Conservation (phyloP, 2,329 filamentous ascomycete genomes). For the Dothideomycetes sp. region DNA sequence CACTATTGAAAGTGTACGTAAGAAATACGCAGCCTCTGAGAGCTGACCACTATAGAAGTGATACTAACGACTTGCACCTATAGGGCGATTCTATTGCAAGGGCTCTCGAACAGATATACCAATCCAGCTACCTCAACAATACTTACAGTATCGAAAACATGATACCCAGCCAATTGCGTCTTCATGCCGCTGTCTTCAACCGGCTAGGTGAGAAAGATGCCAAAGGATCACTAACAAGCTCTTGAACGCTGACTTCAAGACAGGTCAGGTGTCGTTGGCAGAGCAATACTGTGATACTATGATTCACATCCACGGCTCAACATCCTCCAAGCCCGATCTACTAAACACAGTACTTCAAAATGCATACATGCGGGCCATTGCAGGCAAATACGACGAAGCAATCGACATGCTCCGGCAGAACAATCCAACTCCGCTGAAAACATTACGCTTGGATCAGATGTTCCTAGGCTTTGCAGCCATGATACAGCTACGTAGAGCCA, state of each 20-base stretch:
- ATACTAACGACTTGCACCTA: constrained; percentile 10
- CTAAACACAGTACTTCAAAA: constrained; percentile 63
- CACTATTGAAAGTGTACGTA: constrained; percentile 58
- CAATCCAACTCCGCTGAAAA: constrained; percentile 51
- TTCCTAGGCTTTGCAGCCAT: constrained; percentile 57
- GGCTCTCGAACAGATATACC: constrained; percentile 68
- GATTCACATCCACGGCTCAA: constrained; percentile 57
- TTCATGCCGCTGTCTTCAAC: constrained; percentile 64
- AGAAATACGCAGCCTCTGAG: constrained; percentile 17
- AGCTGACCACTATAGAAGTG: not conserved
- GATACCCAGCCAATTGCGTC: constrained; percentile 61
- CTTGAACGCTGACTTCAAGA: not conserved
- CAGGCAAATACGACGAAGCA: constrained; percentile 61
- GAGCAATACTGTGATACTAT: constrained; percentile 60
- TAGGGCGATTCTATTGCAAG: constrained; percentile 46
- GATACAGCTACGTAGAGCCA: constrained; percentile 51
- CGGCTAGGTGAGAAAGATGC: constrained; percentile 49
- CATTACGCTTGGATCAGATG: constrained; percentile 68
- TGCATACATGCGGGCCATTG: constrained; percentile 53
- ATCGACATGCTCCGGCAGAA: constrained; percentile 49
- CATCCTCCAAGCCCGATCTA: constrained; percentile 62
- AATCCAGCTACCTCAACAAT: constrained; percentile 72
- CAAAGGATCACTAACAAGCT: not conserved
- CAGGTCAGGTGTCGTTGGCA: constrained; percentile 46
- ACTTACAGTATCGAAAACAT: constrained; percentile 62